Evolutionary conservation across 345 rosid species (phyloP).

Genomic region (Garcia nutans): DNA sequence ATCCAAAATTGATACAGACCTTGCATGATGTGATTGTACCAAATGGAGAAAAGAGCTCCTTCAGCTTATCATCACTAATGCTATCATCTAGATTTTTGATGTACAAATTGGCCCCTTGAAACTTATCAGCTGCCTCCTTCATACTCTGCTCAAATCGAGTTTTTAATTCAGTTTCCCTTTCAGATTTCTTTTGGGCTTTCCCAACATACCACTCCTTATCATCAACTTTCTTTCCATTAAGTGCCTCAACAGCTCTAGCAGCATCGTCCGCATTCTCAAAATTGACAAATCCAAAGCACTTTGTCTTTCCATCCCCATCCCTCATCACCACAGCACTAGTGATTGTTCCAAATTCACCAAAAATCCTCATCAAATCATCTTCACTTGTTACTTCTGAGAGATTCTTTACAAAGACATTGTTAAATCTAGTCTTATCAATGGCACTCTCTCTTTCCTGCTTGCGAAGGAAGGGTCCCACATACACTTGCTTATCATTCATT

Average conservation of each 20-base stretch:
- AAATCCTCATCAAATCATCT: conserved; percentile 64
- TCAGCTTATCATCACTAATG: conserved; percentile 80
- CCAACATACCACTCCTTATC: conserved; percentile 95
- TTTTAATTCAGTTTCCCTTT: conserved; percentile 73
- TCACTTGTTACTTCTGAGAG: conserved; percentile 68
- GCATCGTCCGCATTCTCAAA: conserved; percentile 90
- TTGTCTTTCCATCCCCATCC: conserved; percentile 79
- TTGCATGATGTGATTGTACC: conserved; percentile 88
- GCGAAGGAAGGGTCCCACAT: conserved; percentile 89
- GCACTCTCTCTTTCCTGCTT: conserved; percentile 82
- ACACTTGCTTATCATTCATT: conserved; percentile 91
- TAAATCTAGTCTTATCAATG: conserved; percentile 52
- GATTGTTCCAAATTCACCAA: conserved; percentile 74
- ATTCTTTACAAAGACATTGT: conserved; percentile 88
- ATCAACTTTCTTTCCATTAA: conserved; percentile 71
- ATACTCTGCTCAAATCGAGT: conserved; percentile 68
- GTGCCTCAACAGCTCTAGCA: conserved; percentile 77
- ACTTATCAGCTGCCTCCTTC: conserved; percentile 82
- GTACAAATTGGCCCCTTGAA: conserved; percentile 82
- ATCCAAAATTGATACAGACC: conserved; percentile 40
- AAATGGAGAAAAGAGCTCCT: conserved; percentile 71
- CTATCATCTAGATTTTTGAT: conserved; percentile 80
- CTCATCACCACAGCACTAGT: conserved; percentile 88
- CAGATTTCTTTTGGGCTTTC: conserved; percentile 86
- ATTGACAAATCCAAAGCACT: conserved; percentile 92